Evolutionary conservation across 2,329 filamentous ascomycete species (phyloP).

Genomic region (Cordyceps cicadae): DNA sequence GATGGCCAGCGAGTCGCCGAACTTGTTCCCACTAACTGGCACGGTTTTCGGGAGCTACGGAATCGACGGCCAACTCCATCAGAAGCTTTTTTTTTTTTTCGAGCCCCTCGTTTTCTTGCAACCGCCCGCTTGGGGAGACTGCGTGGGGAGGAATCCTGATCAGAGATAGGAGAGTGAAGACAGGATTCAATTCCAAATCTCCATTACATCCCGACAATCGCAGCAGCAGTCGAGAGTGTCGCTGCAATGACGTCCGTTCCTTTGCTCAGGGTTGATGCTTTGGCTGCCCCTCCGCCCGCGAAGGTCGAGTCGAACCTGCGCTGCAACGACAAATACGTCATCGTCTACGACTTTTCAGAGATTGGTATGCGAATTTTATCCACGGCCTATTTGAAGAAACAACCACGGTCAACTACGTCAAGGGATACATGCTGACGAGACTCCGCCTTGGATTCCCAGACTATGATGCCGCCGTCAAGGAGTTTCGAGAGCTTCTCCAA

Average conservation of each 20-base stretch:
- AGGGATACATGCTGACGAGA: neutral
- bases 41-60: conserved; percentile 8
- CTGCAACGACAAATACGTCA: conserved; percentile 33
- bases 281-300: neutral
- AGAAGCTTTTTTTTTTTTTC: neutral
- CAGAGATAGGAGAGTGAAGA: neutral
- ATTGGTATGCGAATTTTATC: conserved; percentile 20
- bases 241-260: conserved; percentile 2
- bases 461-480: conserved; percentile 24
- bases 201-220: neutral
- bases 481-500: conserved; percentile 41
- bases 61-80: neutral
- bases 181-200: neutral
- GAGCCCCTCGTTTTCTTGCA: neutral
- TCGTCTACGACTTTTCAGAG: conserved; percentile 29
- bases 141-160: neutral
- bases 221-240: neutral
- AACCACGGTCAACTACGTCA: too few species aligned
- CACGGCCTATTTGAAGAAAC: neutral
- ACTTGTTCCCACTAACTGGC: neutral
- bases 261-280: conserved; percentile 3
- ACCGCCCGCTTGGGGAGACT: neutral
- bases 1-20: too few species aligned
- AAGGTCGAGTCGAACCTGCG: conserved; percentile 2
- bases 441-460: conserved; percentile 19